Evolutionary conservation across 768 basidiomycete species (phyloP), one percentile per base, ranked within the genome.

Genomic region (Gloeophyllum trabeum): DNA sequence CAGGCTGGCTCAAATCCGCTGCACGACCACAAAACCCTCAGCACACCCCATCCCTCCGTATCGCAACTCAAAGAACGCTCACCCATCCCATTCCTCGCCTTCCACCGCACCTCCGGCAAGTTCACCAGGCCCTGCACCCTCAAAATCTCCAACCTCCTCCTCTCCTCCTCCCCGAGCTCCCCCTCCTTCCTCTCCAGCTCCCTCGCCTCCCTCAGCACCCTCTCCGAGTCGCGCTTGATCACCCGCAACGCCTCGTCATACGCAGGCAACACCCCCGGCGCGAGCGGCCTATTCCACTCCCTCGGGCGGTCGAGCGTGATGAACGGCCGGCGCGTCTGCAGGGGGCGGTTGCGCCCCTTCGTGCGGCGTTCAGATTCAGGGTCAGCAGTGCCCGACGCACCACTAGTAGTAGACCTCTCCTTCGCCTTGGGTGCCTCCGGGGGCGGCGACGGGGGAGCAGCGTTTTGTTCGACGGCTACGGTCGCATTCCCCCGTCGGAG

Each of bases 171-270:
- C 35, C 61, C 60, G 45, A 69, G 50, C 19, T 45, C 48, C 21
- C 56, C 49, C 24, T 60, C 47, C 42, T 51, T 59, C 41, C 58
- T 59, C 14, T 42, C 22, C 10, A 44, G 43, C 43, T 25, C 42
- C 39, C 32, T 46, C 38, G 35, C 64, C 43, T 40, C 39, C 25
- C 51, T 51, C 16, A 47, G 51, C 32, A 82, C 56, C 16, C 52
- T 55, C 6, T 60, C 53, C 30, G 80, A 73, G 62, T 96, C 88
- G 13, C 59, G 53, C 23, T 67, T 64, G 43, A 98, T 74, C 49
- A 80, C 66, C 45, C 74, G 66, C 35, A 97, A 61, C 1, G 93
- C 91, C 42, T 83, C 73, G 61, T 98, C 94, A 53, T 90, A 96
- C 3, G 78, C 83, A 2, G 82, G 82, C 21, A 88, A 59, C 5